Evolutionary conservation across 768 basidiomycete genomes (phyloP).

Genomic region (Phylloporus scabripes): DNA sequence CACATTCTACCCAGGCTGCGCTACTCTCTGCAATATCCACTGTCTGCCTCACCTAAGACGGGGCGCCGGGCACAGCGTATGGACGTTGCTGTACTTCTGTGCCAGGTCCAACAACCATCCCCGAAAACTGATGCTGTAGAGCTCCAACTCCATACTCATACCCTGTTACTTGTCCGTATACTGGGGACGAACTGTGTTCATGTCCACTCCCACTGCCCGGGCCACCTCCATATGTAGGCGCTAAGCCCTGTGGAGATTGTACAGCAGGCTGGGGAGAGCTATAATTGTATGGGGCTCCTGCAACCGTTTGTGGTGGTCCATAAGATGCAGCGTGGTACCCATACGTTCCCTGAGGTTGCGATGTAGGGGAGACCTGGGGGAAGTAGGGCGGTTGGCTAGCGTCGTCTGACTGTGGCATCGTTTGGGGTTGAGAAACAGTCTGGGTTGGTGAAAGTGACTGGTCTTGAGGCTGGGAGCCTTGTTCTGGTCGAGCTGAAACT

Average conservation of each 20-base stretch:
- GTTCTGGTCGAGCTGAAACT: conserved; percentile 4
- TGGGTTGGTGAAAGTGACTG: conserved; percentile 16
- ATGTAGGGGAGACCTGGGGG: background rate
- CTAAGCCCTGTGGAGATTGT: conserved; percentile 15
- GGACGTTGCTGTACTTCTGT: conserved; percentile 19
- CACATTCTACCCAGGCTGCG: background rate
- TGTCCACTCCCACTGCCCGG: conserved; percentile 22
- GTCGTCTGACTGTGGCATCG: conserved; percentile 9
- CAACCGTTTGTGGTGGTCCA: conserved; percentile 3
- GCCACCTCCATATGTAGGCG: conserved; percentile 15
- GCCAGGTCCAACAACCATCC: conserved; percentile 24
- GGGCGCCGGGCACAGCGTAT: conserved; percentile 18
- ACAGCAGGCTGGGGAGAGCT: conserved; percentile 7
- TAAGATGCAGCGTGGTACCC: conserved; percentile 16
- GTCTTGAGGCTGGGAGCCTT: conserved; percentile 8
- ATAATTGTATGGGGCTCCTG: conserved; percentile 16
- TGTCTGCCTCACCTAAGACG: conserved; percentile 7
- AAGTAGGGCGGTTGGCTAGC: conserved; percentile 12
- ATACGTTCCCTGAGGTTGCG: conserved; percentile 20
- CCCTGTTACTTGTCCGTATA: conserved; percentile 16
- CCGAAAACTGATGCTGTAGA: conserved; percentile 30
- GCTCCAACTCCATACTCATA: conserved; percentile 22
- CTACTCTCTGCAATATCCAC: background rate
- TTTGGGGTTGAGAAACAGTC: conserved; percentile 15
- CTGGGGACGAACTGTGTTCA: conserved; percentile 9